Percentiles rank a stretch among this genome's conserved stretches.
Evolutionary conservation across 192 early-diverging fungal species (phyloP).

Genomic region (Backusella morwellensis): DNA sequence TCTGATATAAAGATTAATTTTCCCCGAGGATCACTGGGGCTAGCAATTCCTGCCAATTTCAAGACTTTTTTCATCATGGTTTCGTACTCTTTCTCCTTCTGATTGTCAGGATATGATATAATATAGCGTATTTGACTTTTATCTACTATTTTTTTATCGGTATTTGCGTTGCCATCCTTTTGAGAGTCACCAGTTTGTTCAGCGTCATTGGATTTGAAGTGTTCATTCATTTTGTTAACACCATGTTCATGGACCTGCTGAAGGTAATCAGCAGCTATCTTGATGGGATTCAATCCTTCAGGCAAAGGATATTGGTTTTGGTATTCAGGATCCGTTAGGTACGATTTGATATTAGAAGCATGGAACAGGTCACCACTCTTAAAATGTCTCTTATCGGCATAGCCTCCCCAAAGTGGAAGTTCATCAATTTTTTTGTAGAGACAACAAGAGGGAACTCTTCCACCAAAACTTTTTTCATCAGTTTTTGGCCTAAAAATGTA

Average conservation of each 20-base stretch:
- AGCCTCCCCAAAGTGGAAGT: not conserved
- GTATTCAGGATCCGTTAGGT: not conserved
- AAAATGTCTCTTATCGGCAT: not conserved
- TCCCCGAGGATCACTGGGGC: not conserved
- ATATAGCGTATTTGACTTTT: not conserved
- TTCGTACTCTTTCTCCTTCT: not conserved
- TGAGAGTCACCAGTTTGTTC: not conserved
- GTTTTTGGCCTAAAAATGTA: not conserved
- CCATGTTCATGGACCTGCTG: not conserved
- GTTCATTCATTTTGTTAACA: not conserved
- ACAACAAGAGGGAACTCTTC: not conserved
- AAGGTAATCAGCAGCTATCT: not conserved
- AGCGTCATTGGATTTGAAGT: not conserved
- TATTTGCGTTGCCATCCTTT: not conserved
- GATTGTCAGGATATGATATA: not conserved
- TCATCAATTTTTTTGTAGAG: not conserved
- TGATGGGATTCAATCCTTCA: not conserved
- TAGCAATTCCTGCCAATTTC: not conserved
- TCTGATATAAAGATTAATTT: not conserved
- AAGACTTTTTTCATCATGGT: not conserved
- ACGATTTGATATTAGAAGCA: not conserved
- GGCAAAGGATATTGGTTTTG: not conserved
- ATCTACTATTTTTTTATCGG: not conserved
- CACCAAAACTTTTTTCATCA: not conserved
- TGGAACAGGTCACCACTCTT: not conserved